phyloP scores from a whole-genome alignment of 2,329 filamentous ascomycete species.

The Thelonectria blattea region DNA sequence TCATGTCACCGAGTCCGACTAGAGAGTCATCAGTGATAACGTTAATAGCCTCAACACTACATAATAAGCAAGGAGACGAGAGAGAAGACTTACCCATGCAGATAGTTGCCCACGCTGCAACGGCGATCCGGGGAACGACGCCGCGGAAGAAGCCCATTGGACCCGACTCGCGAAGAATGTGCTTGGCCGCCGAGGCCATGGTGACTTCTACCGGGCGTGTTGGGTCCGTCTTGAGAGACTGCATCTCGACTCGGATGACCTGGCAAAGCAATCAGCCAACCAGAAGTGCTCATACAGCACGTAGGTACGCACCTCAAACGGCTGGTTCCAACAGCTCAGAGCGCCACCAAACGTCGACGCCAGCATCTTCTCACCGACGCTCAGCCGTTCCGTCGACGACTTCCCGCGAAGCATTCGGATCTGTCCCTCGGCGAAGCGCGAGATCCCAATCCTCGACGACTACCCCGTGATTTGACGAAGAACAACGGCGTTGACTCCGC shows the following conservation, averaged over 20 bases:
- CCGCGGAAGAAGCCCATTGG: constrained; percentile 17
- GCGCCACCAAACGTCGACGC: constrained; percentile 17
- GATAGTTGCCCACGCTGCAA: constrained; percentile 17
- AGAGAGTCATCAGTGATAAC: not conserved
- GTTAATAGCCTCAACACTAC: not conserved
- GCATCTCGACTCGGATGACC: constrained; percentile 21
- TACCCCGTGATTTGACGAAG: constrained; percentile 19
- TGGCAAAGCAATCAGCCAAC: not conserved
- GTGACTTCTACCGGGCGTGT: constrained; percentile 9
- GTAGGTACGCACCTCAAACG: constrained; percentile 11
- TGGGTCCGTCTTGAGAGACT: constrained; percentile 17
- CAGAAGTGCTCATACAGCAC: not conserved
- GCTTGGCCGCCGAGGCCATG: constrained; percentile 12
- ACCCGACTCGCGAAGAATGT: constrained; percentile 8
- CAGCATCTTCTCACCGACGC: constrained; percentile 10
- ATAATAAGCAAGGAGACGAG: not conserved
- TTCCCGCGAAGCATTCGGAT: constrained; percentile 6
- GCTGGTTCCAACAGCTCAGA: constrained; percentile 21
- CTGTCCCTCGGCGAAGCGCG: constrained; percentile 13
- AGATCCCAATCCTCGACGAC: constrained; percentile 21
- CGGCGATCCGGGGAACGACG: constrained; percentile 17
- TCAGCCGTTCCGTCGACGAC: constrained; percentile 1
- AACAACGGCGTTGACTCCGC: constrained; percentile 17
- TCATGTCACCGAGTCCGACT: not conserved
- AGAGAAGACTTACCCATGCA: constrained; percentile 16